Conservation (phyloP, 495 filamentous ascomycete genomes). For the Entonaema liquescens region DNA sequence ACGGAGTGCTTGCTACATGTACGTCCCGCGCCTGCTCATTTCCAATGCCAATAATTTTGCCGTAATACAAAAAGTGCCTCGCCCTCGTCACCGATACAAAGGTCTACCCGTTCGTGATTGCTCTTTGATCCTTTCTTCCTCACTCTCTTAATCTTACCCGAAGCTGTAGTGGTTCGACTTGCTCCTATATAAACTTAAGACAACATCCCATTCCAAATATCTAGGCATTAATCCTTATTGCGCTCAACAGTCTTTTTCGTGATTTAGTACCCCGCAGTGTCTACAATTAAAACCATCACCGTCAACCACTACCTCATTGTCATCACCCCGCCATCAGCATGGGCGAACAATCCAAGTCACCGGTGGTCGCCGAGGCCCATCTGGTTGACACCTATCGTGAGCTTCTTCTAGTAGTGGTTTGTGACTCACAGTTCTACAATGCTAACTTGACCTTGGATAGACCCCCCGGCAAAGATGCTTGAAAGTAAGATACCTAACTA, state of each 20-base stretch:
- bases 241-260: constrained; percentile 4
- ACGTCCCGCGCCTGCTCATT: constrained; percentile 23
- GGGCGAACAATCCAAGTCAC: constrained; percentile 70
- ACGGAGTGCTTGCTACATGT: constrained; percentile 8
- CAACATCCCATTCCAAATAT: neutral
- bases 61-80: constrained; percentile 45
- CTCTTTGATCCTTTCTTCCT: constrained; percentile 30
- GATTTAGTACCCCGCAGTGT: constrained; percentile 38
- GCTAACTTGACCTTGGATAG: constrained; percentile 45
- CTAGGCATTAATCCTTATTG: constrained; percentile 22
- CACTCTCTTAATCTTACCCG: neutral
- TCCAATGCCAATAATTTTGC: constrained; percentile 36
- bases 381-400: constrained; percentile 83
- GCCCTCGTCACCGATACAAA: constrained; percentile 27
- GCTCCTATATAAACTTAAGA: constrained; percentile 22
- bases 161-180: constrained; percentile 18
- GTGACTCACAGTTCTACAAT: neutral
- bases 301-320: neutral
- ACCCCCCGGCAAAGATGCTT: constrained; percentile 67
- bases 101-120: constrained; percentile 8
- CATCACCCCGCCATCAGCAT: constrained; percentile 59
- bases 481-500: constrained; percentile 68
- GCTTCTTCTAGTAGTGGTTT: constrained; percentile 35
- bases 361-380: constrained; percentile 85
- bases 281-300: constrained; percentile 37